These are phyloP conservation scores for Kernera saxatilis DNA, from an alignment of 345 rosid genomes.

Conservation along the genomic window DNA sequence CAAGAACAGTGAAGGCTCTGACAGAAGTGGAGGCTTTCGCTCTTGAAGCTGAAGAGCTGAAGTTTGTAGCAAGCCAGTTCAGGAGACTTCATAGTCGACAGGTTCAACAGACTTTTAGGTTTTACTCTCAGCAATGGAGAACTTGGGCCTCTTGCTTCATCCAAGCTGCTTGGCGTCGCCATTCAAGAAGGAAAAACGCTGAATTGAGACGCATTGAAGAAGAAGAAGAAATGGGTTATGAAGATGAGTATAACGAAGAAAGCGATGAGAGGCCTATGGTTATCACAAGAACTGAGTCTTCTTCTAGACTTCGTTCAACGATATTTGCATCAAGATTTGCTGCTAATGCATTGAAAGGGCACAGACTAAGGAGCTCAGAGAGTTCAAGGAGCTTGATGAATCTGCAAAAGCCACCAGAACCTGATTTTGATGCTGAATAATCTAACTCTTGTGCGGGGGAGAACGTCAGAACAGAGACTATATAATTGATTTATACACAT, in stretches of 20 bases:
- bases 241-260: conserved; percentile 11
- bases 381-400: conserved; percentile 40
- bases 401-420: conserved; percentile 76
- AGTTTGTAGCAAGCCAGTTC: conserved; percentile 80
- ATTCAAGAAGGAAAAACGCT: conserved; percentile 49
- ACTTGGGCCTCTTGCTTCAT: conserved; percentile 86
- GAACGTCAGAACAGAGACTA: conserved; percentile 1
- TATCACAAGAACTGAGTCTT: conserved; percentile 22
- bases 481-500: conserved; percentile 13
- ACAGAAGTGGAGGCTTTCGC: conserved; percentile 87
- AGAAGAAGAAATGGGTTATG: conserved; percentile 41
- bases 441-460: background rate
- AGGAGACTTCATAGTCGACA: conserved; percentile 83
- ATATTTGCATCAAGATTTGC: conserved; percentile 74
- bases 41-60: conserved; percentile 77
- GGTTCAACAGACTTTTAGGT: conserved; percentile 80
- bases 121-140: conserved; percentile 95
- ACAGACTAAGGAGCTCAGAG: conserved; percentile 25
- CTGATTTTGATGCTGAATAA: conserved; percentile 51
- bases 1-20: conserved; percentile 79
- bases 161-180: conserved; percentile 75
- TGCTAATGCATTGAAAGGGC: conserved; percentile 57
- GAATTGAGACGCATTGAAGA: conserved; percentile 50
- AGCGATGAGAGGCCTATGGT: conserved; percentile 28
- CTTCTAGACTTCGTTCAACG: conserved; percentile 58